These are phyloP conservation scores for Penicillium sp. DNA, from an alignment of 2,329 filamentous ascomycete genomes.

Conservation along the genomic window DNA sequence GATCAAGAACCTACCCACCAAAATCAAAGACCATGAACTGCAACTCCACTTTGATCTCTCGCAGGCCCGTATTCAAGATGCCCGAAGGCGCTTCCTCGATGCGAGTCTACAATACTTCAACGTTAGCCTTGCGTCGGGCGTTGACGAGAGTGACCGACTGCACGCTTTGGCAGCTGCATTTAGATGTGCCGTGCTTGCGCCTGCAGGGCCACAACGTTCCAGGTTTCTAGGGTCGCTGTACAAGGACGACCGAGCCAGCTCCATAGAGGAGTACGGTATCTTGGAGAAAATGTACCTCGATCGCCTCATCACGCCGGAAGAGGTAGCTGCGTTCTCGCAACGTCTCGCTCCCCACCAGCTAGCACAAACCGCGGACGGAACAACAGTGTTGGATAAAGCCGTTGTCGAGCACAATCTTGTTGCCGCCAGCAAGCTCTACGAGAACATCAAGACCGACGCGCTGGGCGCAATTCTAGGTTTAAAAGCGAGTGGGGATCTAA, in stretches of 20 bases:
- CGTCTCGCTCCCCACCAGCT: slow-evolving; percentile 86
- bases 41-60: slow-evolving; percentile 87
- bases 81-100: slow-evolving; percentile 85
- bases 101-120: slow-evolving; percentile 88
- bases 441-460: slow-evolving; percentile 75
- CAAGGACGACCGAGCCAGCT: slow-evolving; percentile 83
- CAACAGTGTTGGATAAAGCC: slow-evolving; percentile 89
- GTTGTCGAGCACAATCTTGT: slow-evolving; percentile 96
- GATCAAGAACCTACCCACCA: slow-evolving; percentile 87
- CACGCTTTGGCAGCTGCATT: slow-evolving; percentile 85
- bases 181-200: slow-evolving; percentile 89
- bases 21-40: slow-evolving; percentile 73
- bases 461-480: slow-evolving; percentile 79
- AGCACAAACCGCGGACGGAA: slow-evolving; percentile 85
- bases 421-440: slow-evolving; percentile 78
- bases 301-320: slow-evolving; percentile 76
- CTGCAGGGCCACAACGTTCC: slow-evolving; percentile 83
- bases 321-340: slow-evolving; percentile 84
- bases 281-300: slow-evolving; percentile 98
- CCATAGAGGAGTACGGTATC: slow-evolving; percentile 81
- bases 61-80: slow-evolving; percentile 90
- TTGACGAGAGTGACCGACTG: slow-evolving; percentile 86
- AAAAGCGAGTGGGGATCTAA: slow-evolving; percentile 53
- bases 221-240: slow-evolving; percentile 82
- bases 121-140: slow-evolving; percentile 75